These are phyloP conservation scores for Leccinum ochraceum DNA, from an alignment of 768 basidiomycete species.

Conservation along the genomic window DNA sequence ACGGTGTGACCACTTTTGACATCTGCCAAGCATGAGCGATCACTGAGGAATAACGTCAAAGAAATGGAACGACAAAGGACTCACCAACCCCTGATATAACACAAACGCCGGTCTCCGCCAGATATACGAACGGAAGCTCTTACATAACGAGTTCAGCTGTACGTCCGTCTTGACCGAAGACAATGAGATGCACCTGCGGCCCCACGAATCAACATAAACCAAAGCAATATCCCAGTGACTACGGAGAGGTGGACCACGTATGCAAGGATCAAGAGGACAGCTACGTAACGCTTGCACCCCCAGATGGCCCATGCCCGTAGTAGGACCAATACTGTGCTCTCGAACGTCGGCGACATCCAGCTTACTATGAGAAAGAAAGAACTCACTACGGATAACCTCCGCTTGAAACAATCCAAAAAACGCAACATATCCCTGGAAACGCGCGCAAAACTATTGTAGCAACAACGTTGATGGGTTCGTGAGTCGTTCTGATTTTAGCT, in stretches of 20 bases:
- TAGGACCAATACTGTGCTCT: background rate
- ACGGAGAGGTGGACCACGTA: constrained; percentile 6
- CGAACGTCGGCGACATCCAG: background rate
- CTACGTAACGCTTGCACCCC: background rate
- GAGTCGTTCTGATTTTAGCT: background rate
- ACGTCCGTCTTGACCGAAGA: background rate
- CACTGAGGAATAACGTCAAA: background rate
- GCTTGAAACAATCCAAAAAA: background rate
- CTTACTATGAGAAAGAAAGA: background rate
- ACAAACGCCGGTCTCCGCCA: background rate
- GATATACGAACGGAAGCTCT: background rate
- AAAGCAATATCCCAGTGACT: background rate
- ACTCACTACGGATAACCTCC: constrained; percentile 4
- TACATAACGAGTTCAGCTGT: background rate
- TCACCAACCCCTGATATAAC: background rate
- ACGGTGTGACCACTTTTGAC: accelerated
- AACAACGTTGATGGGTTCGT: background rate
- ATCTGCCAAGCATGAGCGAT: background rate
- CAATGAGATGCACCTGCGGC: background rate
- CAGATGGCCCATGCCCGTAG: background rate
- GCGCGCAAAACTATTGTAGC: background rate
- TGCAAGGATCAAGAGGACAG: background rate
- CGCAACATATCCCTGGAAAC: background rate
- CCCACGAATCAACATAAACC: background rate
- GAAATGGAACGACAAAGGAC: background rate